A percentile compares a stretch with the other conserved stretches of the same genome.
phyloP scores from a whole-genome alignment of 805 yeast species.

The Saccharomycopsis javanensis region DNA sequence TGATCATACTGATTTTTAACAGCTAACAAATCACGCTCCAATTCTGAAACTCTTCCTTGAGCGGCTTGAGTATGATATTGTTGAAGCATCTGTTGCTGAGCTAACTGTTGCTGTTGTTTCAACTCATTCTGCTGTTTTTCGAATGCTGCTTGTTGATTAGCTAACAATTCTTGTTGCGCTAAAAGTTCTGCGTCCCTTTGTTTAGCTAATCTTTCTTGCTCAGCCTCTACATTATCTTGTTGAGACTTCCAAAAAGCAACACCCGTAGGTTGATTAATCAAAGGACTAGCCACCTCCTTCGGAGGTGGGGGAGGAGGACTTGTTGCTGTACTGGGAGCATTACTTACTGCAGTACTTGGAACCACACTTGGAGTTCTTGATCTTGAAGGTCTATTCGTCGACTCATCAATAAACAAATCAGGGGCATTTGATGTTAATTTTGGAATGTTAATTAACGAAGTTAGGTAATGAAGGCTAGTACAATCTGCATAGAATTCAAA shows the following conservation, averaged over 20 bases:
- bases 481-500: constrained; percentile 87
- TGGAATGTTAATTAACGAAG: constrained; percentile 16
- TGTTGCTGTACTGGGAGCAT: constrained; percentile 26
- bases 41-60: constrained; percentile 68
- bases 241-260: constrained; percentile 35
- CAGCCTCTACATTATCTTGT: constrained; percentile 46
- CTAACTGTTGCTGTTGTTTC: constrained; percentile 55
- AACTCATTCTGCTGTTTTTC: constrained; percentile 66
- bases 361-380: constrained; percentile 8
- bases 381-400: constrained; percentile 21
- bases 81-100: constrained; percentile 58
- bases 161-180: constrained; percentile 57
- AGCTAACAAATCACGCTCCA: constrained; percentile 70
- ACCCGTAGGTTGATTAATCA: constrained; percentile 43
- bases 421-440: constrained; percentile 27
- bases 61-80: constrained; percentile 65
- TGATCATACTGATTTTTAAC: constrained; percentile 76
- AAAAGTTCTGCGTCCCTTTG: constrained; percentile 56
- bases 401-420: constrained; percentile 24
- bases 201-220: constrained; percentile 50
- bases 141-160: constrained; percentile 57
- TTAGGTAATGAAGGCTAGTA: constrained; percentile 28
- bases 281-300: constrained; percentile 29
- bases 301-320: constrained; percentile 27
- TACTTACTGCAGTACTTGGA: constrained; percentile 25